Evolutionary conservation across 192 early-diverging fungal genomes (phyloP), one percentile per base, ranked within the genome.

Genomic region (Radiomyces spectabilis): DNA sequence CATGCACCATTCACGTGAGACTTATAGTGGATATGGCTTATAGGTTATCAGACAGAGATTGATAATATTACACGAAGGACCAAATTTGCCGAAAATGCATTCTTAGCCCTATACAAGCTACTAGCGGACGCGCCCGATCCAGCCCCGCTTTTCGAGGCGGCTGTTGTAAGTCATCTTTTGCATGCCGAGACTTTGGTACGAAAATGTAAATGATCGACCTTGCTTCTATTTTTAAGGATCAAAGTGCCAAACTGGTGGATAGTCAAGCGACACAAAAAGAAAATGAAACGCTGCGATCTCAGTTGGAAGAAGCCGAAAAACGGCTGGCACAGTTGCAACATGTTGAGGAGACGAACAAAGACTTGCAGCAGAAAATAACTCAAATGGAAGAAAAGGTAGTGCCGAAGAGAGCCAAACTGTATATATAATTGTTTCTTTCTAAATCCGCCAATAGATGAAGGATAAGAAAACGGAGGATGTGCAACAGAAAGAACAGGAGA

Each of bases 21-120:
- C n/a, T n/a, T n/a, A n/a, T n/a, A n/a, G n/a, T n/a, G n/a, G n/a
- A n/a, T n/a, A n/a, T n/a, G n/a, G n/a, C n/a, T 40, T 34, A 5
- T 45, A 70, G 85, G 80, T 6, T 97, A 97, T 64, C 94, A 97
- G 67, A 72, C 74, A 51, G 94, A 97, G 68, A 97, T 97, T 51
- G 94, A 97, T 63, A 65, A 67, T 18, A 77, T 97, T 43, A 92
- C 90, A 8, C 85, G 83, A 56, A 67, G 93, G 34, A 85, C 88
- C 41, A 94, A 94, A 71, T 75, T 69, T 22, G 84, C 94, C 25
- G 86, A 94, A 47, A 84, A 80, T 38, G 78, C 80, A 15, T 97
- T 93, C 57, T 72, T 97, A 25, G 73, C 75, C 18, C 59, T 93
- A 40, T 94, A 93, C 73, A 87, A 88, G 54, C 54, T 81, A 29